Conservation (phyloP, 1,139 yeast species). For the Candida albicans region DNA sequence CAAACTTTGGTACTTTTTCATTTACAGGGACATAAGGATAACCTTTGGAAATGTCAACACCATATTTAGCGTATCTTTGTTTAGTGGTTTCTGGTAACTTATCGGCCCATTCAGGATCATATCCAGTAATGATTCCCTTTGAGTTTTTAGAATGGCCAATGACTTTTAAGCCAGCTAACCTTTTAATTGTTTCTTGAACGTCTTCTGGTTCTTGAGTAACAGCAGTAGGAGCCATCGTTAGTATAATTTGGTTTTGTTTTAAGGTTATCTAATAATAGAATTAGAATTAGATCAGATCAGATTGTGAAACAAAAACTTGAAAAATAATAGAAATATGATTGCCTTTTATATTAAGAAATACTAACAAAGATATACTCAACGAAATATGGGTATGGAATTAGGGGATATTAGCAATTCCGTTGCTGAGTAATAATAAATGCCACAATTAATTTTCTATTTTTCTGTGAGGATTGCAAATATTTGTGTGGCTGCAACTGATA, state of each 20-base stretch:
- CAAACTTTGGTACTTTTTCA: constrained; percentile 41
- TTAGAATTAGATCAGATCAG: neutral
- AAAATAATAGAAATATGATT: no score
- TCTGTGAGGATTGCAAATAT: no score
- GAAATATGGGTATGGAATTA: no score
- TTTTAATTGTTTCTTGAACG: constrained; percentile 16
- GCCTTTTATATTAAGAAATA: no score
- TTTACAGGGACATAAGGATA: constrained; percentile 27
- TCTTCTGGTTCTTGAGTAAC: constrained; percentile 10
- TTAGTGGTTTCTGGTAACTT: constrained; percentile 30
- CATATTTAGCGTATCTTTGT: constrained; percentile 26
- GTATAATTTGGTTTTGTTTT: neutral
- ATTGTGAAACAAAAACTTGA: neutral
- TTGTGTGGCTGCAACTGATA: no score
- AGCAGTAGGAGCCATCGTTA: constrained; percentile 5
- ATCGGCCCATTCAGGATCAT: constrained; percentile 16
- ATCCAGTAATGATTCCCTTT: constrained; percentile 12
- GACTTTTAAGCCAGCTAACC: constrained; percentile 19
- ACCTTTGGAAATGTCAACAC: constrained; percentile 30
- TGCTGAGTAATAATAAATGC: neutral
- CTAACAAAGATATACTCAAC: neutral
- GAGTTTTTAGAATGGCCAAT: constrained; percentile 15
- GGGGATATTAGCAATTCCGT: neutral
- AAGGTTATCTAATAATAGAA: no score
- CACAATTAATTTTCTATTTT: neutral